A percentile compares a stretch with the other conserved stretches of the same genome.
Conservation (phyloP, 805 yeast genomes). For the Kazachstania bromeliacearum region DNA sequence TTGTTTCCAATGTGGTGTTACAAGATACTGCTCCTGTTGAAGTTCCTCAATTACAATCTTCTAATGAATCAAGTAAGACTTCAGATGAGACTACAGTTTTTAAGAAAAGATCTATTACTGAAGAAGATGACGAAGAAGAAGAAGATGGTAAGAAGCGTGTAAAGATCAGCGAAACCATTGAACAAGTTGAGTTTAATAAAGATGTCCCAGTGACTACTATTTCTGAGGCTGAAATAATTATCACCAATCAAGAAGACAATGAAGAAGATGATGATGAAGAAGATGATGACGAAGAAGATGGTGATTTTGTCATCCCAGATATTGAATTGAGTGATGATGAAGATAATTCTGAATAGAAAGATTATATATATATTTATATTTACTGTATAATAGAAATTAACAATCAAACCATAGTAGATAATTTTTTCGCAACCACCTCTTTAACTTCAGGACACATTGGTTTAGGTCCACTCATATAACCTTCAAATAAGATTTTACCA, state of each 20-base stretch:
- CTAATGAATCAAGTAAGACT: not conserved
- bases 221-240: slow-evolving; percentile 3
- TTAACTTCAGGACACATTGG: slow-evolving; percentile 25
- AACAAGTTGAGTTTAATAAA: slow-evolving; percentile 2
- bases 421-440: slow-evolving; percentile 17
- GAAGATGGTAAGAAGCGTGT: slow-evolving; percentile 1
- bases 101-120: not conserved
- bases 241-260: slow-evolving; percentile 5
- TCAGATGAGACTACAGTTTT: slow-evolving; percentile 2
- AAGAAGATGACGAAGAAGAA: not conserved
- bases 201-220: slow-evolving; percentile 1
- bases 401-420: slow-evolving; percentile 11
- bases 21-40: not conserved
- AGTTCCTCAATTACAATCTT: not conserved
- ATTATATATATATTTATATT: not conserved
- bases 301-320: slow-evolving; percentile 5
- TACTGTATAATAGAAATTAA: not conserved
- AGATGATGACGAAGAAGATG: slow-evolving; percentile 11
- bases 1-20: not conserved
- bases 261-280: slow-evolving; percentile 19
- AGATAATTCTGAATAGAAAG: too few relatives aligned
- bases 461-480: slow-evolving; percentile 57
- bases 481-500: slow-evolving; percentile 58
- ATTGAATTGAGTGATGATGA: slow-evolving; percentile 12
- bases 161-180: slow-evolving; percentile 6